A percentile compares a stretch with the other conserved stretches of the same genome.
Conservation (phyloP, 306 rosid species). For the Glycine soja region DNA sequence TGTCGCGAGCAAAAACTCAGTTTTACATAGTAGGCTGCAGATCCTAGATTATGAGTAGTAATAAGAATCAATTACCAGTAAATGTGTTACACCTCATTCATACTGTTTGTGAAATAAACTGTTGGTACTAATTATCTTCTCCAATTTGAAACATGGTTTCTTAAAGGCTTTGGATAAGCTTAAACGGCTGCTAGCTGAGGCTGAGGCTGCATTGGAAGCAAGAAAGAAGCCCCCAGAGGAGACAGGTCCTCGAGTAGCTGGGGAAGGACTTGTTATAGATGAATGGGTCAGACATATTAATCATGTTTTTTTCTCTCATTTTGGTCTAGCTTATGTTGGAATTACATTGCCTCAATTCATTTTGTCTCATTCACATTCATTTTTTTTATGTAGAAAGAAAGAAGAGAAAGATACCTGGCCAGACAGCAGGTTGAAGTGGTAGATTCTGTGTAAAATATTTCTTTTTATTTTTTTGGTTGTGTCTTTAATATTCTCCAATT, state of each 20-base stretch:
- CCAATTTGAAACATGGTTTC: conserved; percentile 20
- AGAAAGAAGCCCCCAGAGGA: conserved; percentile 80
- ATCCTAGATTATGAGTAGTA: not conserved
- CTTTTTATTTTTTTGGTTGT: conserved; percentile 18
- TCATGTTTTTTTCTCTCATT: conserved; percentile 17
- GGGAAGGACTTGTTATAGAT: conserved; percentile 88
- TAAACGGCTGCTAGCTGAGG: conserved; percentile 76
- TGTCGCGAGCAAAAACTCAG: not conserved
- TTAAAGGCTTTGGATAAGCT: conserved; percentile 77
- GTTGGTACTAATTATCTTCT: not conserved
- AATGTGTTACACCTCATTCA: not conserved
- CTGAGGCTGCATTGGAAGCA: conserved; percentile 76
- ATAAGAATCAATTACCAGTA: not conserved
- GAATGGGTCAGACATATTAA: conserved; percentile 76
- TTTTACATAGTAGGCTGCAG: not conserved
- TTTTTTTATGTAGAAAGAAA: conserved; percentile 67
- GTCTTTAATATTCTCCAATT: conserved; percentile 44
- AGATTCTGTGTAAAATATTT: conserved; percentile 64
- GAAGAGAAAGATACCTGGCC: conserved; percentile 91
- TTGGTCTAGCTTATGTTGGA: not conserved
- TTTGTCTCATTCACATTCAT: conserved; percentile 1
- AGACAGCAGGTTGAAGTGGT: conserved; percentile 79
- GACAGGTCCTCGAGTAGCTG: conserved; percentile 65
- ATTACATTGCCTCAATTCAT: conserved; percentile 16
- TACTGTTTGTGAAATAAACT: conserved; percentile 7